phyloP scores from a whole-genome alignment of 192 early-diverging fungal genomes.

The Dissophora globulifera region DNA sequence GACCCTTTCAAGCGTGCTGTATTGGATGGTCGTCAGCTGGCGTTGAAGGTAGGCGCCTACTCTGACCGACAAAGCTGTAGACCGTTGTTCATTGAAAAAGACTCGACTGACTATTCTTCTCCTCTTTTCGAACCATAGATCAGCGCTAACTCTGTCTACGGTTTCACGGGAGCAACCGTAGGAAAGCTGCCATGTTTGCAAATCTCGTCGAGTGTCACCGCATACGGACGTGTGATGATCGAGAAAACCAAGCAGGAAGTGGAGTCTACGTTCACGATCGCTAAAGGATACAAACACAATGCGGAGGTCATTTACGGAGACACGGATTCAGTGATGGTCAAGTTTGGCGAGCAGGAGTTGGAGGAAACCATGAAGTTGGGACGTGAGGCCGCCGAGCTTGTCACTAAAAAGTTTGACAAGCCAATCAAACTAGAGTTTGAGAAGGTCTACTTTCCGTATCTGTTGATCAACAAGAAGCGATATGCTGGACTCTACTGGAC shows the following conservation, averaged over 20 bases:
- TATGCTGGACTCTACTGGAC: constrained; percentile 99
- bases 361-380: constrained; percentile 88
- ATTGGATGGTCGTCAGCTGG: constrained; percentile 95
- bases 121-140: constrained; percentile 58
- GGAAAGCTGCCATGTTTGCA: constrained; percentile 92
- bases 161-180: constrained; percentile 94
- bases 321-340: constrained; percentile 99
- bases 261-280: constrained; percentile 82
- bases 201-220: constrained; percentile 93
- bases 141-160: constrained; percentile 97
- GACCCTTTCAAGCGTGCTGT: constrained; percentile 96
- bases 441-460: constrained; percentile 98
- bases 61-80: no score
- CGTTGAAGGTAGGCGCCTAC: constrained; percentile 85
- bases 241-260: constrained; percentile 85
- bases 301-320: constrained; percentile 97
- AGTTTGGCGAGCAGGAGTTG: constrained; percentile 87
- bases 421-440: constrained; percentile 99
- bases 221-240: constrained; percentile 98
- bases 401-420: constrained; percentile 85
- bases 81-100: no score
- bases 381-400: constrained; percentile 83
- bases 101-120: no score
- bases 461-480: constrained; percentile 98
- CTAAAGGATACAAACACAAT: constrained; percentile 88